These are phyloP conservation scores for Fusarium pininemorale DNA, from an alignment of 2,329 filamentous ascomycete species.

Conservation along the genomic window DNA sequence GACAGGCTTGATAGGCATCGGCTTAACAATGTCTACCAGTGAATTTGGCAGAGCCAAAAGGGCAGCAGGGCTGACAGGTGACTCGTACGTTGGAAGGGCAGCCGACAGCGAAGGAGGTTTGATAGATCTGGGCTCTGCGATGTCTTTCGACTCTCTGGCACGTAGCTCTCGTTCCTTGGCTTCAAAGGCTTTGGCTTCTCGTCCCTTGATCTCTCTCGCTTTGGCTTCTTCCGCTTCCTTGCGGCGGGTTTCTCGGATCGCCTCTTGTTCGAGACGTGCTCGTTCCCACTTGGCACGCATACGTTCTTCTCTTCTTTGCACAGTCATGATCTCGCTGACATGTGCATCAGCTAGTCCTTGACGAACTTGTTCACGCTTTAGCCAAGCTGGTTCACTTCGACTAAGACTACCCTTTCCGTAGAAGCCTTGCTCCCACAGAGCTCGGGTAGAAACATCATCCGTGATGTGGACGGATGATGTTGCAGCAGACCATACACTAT, in stretches of 20 bases:
- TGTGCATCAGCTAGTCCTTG: constrained; percentile 69
- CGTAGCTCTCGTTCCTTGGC: constrained; percentile 11
- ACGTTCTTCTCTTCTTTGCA: constrained; percentile 79
- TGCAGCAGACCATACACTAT: constrained; percentile 81
- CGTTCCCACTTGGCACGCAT: constrained; percentile 89
- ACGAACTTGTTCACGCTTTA: constrained; percentile 81
- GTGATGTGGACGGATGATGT: constrained; percentile 87
- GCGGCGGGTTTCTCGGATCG: constrained; percentile 74
- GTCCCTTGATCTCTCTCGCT: constrained; percentile 32
- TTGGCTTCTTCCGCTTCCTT: constrained; percentile 53
- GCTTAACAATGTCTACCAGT: constrained; percentile 16
- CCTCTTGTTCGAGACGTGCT: constrained; percentile 86
- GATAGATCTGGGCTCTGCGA: background rate
- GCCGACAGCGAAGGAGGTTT: background rate
- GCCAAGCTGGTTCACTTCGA: constrained; percentile 93
- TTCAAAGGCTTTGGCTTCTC: constrained; percentile 22
- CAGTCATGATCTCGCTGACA: constrained; percentile 86
- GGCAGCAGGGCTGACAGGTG: constrained; percentile 56
- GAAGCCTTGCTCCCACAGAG: constrained; percentile 95
- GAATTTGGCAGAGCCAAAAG: constrained; percentile 68
- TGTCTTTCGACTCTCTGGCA: constrained; percentile 2
- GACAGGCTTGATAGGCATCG: background rate
- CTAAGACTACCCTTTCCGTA: constrained; percentile 95
- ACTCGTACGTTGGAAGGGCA: background rate
- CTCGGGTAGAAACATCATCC: constrained; percentile 77